phyloP scores from a whole-genome alignment of 352 stramenopile genomes.

The Pythium brachiatum region DNA sequence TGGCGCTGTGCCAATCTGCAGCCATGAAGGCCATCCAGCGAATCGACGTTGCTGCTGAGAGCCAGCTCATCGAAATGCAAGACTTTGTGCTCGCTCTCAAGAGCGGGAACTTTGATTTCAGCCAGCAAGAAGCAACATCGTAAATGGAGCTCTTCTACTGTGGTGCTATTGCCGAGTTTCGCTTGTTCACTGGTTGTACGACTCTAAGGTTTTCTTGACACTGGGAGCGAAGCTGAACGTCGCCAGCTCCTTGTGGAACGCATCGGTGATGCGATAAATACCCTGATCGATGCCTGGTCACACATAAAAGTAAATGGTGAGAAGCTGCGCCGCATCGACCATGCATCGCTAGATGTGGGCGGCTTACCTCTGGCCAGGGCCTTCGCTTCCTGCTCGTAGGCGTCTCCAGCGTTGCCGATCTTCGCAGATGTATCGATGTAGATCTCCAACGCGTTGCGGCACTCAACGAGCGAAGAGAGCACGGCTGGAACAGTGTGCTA shows the following conservation, averaged over 20 bases:
- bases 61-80: constrained; percentile 26
- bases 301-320: background rate
- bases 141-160: background rate
- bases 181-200: constrained; percentile 29
- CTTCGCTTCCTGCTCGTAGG: constrained; percentile 61
- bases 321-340: background rate
- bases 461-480: constrained; percentile 66
- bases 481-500: constrained; percentile 70
- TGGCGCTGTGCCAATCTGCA: constrained; percentile 67
- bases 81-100: constrained; percentile 23
- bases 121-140: background rate
- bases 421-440: constrained; percentile 77
- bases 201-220: constrained; percentile 47
- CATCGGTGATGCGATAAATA: constrained; percentile 73
- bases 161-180: background rate
- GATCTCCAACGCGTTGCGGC: constrained; percentile 50
- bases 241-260: constrained; percentile 61
- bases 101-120: constrained; percentile 20
- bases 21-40: constrained; percentile 76
- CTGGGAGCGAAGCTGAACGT: constrained; percentile 48
- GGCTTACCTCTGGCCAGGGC: constrained; percentile 50
- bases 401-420: constrained; percentile 49
- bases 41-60: constrained; percentile 7
- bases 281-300: constrained; percentile 66
- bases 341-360: too few species aligned